Base-by-base conservation (phyloP, 805 yeast genomes). In the Wickerhamiella occidentalis region DNA sequence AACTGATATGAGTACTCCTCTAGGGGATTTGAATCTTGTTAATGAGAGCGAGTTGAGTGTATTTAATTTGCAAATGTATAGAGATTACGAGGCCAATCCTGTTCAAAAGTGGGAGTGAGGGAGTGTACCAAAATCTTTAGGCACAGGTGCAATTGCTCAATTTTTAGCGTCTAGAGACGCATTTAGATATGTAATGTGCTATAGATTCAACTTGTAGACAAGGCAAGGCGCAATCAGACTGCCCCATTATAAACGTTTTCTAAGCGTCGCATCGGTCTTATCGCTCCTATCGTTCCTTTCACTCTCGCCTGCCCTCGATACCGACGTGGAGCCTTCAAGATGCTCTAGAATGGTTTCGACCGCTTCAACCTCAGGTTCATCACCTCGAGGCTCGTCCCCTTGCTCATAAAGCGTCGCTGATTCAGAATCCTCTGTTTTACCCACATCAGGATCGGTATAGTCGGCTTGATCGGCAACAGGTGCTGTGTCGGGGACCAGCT, bases 31-130 rank as follows among this genome's bases (percentile, higher is more conserved):
- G 52, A 84, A 77, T 8, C 67, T 76, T 41, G 57, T 60, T 54
- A 90, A 92, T 65, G 98, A 92, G 68, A 86, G 96, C 2, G 98
- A 92, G 63, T 66, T 92, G 40, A 84, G 95, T 26, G 61, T 84
- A n/a, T 92, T 79, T 68, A 85, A 85, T 51, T 62, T 68, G 58
- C 73, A 66, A 6, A 87, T 75, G 38, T 92, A 88, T 64, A 69
- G 68, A 25, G 75, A 67, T 40, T 92, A 70, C 67, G 84, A 84
- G 66, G 71, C 71, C 38, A 82, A 88, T 56, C 98, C 98, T 0
- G 87, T 78, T 58, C 96, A 87, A 61, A 83, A 84, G 63, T 90
- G 98, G 97, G 82, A 64, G 43, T 55, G 21, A 25, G 19, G 12
- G 9, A 28, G 15, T 5, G n/a, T 30, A 5, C n/a, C 15, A 5